A percentile compares a stretch with the other conserved stretches of the same genome.
phyloP scores from a whole-genome alignment of 805 yeast genomes.

The Candida insectorum region DNA sequence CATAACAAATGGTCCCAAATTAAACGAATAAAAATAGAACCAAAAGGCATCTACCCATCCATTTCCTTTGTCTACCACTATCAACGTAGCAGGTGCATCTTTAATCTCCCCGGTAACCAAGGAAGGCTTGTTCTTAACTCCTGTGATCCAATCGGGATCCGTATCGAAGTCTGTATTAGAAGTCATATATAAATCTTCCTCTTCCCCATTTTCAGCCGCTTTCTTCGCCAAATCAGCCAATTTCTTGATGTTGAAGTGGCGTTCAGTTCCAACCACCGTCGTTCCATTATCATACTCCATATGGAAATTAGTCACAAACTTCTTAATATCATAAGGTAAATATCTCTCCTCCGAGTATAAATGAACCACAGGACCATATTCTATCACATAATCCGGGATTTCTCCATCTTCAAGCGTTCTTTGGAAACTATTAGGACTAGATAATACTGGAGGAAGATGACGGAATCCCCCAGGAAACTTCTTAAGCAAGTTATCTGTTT shows the following conservation, averaged over 20 bases:
- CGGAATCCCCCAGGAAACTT: slow-evolving; percentile 20
- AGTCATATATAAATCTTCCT: slow-evolving; percentile 52
- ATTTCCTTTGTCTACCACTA: slow-evolving; percentile 88
- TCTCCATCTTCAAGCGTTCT: slow-evolving; percentile 47
- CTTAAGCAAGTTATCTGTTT: slow-evolving; percentile 22
- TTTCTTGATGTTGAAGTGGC: slow-evolving; percentile 26
- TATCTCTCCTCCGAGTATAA: slow-evolving; percentile 86
- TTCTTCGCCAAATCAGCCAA: slow-evolving; percentile 26
- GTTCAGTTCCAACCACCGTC: slow-evolving; percentile 27
- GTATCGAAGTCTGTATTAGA: slow-evolving; percentile 65
- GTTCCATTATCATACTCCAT: slow-evolving; percentile 53
- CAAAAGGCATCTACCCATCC: slow-evolving; percentile 95
- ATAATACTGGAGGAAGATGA: slow-evolving; percentile 35
- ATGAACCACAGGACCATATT: slow-evolving; percentile 75
- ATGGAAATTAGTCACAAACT: slow-evolving; percentile 65
- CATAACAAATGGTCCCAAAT: slow-evolving; percentile 95
- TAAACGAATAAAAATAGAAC: slow-evolving; percentile 94
- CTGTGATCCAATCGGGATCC: slow-evolving; percentile 84
- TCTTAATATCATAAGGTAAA: slow-evolving; percentile 74
- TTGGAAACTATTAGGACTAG: slow-evolving; percentile 28
- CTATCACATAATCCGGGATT: slow-evolving; percentile 61
- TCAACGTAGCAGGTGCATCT: slow-evolving; percentile 75
- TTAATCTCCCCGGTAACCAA: slow-evolving; percentile 66
- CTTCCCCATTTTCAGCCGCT: slow-evolving; percentile 21
- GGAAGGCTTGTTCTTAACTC: slow-evolving; percentile 62